Base-by-base conservation (phyloP, 2,329 filamentous ascomycete genomes). In the Exophiala viscosa region DNA sequence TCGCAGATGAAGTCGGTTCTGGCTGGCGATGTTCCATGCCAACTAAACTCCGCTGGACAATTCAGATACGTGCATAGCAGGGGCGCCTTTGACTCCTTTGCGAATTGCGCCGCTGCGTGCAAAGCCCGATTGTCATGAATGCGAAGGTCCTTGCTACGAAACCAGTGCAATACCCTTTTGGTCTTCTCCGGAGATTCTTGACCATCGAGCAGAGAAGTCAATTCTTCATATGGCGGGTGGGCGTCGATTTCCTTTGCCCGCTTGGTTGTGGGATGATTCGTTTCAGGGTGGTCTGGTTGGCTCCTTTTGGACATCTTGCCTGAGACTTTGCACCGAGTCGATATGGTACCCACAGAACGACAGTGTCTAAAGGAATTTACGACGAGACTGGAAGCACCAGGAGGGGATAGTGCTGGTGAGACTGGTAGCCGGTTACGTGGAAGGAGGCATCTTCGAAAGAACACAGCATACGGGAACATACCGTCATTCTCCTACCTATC, bases 1-100 rank as follows among this genome's bases (percentile, higher is more conserved):
- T 77, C 69, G 2, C 73, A 65, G 45, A 78, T 73, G 54, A 79
- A 77, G 55, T 79, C 75, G 3, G 70, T 69, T 4, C 76, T 65
- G 3, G 76, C 75, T 9, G 75, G 70, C 38, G 70, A 73, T 0
- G 76, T 78, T 3, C 76, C 74, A 59, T 79, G 76, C 73, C 75
- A 78, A 38, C 73, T 70, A 48, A 77, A 69, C 51, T 78, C 76
- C 15, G 71, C 70, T 1, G 74, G 71, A 18, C 70, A 75, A 42
- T 73, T 69, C 36, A 79, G 49, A 50, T 78, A 78, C 31, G 74
- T 64, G 50, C 73, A 73, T 32, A 78, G 65, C 34, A 79, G 60
- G 23, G 66, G 69, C 36, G 67, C 70, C 6, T 70, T 69, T 2
- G 70, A 67, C 48, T 71, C 71, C 57, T 74, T 70, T 1, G 75